Evolutionary conservation across 2,329 filamentous ascomycete genomes (phyloP).

Genomic region (Fusarium brachygibbosum): DNA sequence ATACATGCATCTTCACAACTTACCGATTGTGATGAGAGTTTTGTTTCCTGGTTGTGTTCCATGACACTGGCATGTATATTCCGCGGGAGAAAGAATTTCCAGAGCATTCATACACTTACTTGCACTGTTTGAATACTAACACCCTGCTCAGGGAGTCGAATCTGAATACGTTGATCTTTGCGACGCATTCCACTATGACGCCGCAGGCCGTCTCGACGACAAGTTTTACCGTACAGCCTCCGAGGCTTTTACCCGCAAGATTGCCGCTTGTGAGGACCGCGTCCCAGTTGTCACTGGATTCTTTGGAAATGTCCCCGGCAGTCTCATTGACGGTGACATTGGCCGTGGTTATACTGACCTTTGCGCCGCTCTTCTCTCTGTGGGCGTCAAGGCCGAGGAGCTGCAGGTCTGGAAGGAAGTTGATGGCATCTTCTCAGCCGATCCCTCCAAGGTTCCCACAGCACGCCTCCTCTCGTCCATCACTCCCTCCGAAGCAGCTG

Average conservation of each 20-base stretch:
- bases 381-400: slow-evolving; percentile 87
- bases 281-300: slow-evolving; percentile 91
- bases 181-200: slow-evolving; percentile 80
- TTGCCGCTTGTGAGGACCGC: slow-evolving; percentile 73
- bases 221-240: slow-evolving; percentile 78
- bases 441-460: slow-evolving; percentile 92
- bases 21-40: neutral
- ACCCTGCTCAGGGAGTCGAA: slow-evolving; percentile 72
- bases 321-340: slow-evolving; percentile 87
- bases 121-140: slow-evolving; percentile 46
- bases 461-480: slow-evolving; percentile 90
- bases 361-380: slow-evolving; percentile 90
- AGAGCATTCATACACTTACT: neutral
- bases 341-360: slow-evolving; percentile 97
- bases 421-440: slow-evolving; percentile 89
- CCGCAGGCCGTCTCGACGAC: slow-evolving; percentile 71
- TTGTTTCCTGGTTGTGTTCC: neutral
- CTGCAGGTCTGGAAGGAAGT: slow-evolving; percentile 99
- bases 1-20: neutral
- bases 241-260: slow-evolving; percentile 71
- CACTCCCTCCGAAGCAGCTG: slow-evolving; percentile 93
- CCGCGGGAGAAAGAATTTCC: neutral
- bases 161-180: slow-evolving; percentile 92
- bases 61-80: neutral
- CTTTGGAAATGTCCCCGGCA: slow-evolving; percentile 93